Evolutionary conservation across 2,329 filamentous ascomycete species (phyloP).

Genomic region (Malbranchea zuffiana): DNA sequence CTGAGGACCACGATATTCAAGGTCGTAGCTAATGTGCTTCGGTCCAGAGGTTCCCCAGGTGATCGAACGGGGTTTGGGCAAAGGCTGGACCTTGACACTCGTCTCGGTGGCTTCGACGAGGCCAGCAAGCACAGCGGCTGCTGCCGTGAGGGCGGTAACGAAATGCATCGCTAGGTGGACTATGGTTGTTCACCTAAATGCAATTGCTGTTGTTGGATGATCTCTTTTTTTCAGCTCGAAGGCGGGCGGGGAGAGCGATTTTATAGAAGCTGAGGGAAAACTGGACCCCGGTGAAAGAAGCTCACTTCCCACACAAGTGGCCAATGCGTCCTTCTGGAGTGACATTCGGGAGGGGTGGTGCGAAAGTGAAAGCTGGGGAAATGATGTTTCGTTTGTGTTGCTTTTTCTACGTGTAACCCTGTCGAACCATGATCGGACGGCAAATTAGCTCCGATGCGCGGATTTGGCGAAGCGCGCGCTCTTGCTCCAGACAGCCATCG

Average conservation of each 20-base stretch:
- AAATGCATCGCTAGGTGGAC: constrained; percentile 10
- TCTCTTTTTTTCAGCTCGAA: neutral
- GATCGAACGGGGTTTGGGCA: constrained; percentile 44
- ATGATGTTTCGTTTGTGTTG: constrained; percentile 1
- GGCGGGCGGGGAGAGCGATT: neutral
- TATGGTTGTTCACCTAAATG: neutral
- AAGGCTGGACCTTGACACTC: constrained; percentile 42
- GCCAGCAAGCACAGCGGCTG: constrained; percentile 18
- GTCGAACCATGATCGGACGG: neutral
- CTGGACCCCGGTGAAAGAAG: no score
- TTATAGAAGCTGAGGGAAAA: no score
- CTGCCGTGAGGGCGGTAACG: constrained; percentile 8
- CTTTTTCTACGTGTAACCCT: constrained; percentile 3
- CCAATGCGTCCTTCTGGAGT: no score
- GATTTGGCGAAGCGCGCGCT: no score
- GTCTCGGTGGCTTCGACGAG: constrained; percentile 29
- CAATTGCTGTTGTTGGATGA: neutral
- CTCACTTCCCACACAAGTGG: no score
- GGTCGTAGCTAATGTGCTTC: constrained; percentile 29
- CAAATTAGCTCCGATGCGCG: neutral
- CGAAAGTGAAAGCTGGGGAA: no score
- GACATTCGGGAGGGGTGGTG: no score
- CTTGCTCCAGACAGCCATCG: no score
- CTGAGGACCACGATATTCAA: constrained; percentile 31
- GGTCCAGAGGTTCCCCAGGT: constrained; percentile 44